Evolutionary conservation across 148 eudicot genomes (phyloP).

Genomic region (Dianthus caryophyllus): DNA sequence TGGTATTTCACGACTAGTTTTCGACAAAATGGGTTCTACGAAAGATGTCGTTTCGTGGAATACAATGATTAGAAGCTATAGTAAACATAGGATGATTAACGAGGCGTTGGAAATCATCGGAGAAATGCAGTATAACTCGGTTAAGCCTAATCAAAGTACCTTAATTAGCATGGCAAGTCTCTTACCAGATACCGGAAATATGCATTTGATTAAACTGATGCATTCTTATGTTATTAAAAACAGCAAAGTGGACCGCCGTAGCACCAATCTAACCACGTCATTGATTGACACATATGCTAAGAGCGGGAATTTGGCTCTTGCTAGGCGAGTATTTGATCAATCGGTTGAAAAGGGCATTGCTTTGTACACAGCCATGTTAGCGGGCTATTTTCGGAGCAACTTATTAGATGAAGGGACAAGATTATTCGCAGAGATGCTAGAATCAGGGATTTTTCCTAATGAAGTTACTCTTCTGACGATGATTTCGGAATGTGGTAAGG

Average conservation of each 20-base stretch:
- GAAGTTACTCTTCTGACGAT: constrained; percentile 48
- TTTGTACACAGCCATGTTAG: constrained; percentile 53
- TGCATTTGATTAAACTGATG: constrained; percentile 17
- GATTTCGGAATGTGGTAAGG: constrained; percentile 48
- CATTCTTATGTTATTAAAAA: constrained; percentile 30
- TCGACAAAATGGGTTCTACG: constrained; percentile 28
- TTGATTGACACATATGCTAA: constrained; percentile 53
- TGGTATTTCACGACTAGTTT: constrained; percentile 20
- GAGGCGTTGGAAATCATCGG: constrained; percentile 24
- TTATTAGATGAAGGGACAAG: constrained; percentile 29
- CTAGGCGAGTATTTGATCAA: constrained; percentile 37
- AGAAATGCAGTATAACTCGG: constrained; percentile 23
- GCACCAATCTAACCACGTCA: constrained; percentile 23
- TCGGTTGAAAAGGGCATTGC: constrained; percentile 40
- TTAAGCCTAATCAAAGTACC: constrained; percentile 31
- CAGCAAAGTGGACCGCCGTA: background rate
- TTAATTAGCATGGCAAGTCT: constrained; percentile 28
- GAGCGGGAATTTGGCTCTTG: constrained; percentile 42
- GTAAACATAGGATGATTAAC: constrained; percentile 17
- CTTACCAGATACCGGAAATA: constrained; percentile 14
- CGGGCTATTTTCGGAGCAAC: constrained; percentile 45
- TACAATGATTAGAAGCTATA: constrained; percentile 24
- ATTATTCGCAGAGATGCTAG: constrained; percentile 40
- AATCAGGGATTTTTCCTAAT: constrained; percentile 41
- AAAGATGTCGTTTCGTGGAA: constrained; percentile 36